Conservation (phyloP, 495 filamentous ascomycete species). For the Aspergillus baeticus region DNA sequence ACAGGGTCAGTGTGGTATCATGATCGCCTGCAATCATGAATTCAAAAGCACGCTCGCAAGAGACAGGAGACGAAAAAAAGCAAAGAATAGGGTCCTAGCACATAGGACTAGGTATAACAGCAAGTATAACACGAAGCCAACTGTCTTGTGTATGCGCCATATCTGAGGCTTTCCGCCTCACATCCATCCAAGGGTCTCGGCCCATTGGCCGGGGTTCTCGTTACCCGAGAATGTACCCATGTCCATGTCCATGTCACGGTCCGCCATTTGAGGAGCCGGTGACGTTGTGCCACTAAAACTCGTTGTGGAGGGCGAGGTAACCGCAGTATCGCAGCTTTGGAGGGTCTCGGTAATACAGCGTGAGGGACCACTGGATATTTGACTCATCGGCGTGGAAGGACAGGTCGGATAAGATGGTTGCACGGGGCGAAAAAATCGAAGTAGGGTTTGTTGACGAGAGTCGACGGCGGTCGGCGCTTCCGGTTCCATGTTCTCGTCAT, state of each 20-base stretch:
- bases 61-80: background rate
- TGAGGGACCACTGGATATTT: constrained; percentile 19
- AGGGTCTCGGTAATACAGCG: constrained; percentile 15
- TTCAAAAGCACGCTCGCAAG: background rate
- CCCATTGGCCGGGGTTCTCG: constrained; percentile 14
- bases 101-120: constrained; percentile 8
- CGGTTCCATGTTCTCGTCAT: constrained; percentile 30
- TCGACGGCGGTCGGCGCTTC: constrained; percentile 32
- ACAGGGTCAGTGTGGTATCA: background rate
- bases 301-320: constrained; percentile 17
- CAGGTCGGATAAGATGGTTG: constrained; percentile 18
- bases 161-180: background rate
- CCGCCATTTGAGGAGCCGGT: constrained; percentile 24
- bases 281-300: constrained; percentile 26
- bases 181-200: constrained; percentile 26
- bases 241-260: constrained; percentile 50
- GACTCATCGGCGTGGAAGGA: constrained; percentile 2
- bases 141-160: background rate
- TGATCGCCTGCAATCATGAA: constrained; percentile 3
- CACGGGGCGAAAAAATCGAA: constrained; percentile 44
- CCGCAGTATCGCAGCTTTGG: constrained; percentile 21
- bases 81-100: background rate
- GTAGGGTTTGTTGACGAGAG: constrained; percentile 45
- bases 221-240: constrained; percentile 37
- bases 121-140: background rate